These are phyloP conservation scores for Eimeria tenella DNA, from an alignment of 169 alveolate genomes.

Conservation along the genomic window DNA sequence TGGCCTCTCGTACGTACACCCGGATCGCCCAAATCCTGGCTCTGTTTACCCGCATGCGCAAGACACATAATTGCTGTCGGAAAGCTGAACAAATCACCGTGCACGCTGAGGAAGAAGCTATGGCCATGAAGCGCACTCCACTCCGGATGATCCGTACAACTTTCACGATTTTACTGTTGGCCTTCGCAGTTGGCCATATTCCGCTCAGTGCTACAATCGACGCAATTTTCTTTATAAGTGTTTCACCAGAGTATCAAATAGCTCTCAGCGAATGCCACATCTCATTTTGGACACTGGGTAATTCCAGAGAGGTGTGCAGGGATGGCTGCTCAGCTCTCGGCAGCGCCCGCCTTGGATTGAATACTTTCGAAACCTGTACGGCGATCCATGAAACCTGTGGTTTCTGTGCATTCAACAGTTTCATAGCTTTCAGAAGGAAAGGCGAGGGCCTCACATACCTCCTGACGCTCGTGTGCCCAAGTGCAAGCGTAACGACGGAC, in stretches of 20 bases:
- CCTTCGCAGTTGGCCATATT: not conserved
- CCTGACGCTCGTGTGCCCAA: slow-evolving; percentile 59
- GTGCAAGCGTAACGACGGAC: slow-evolving; percentile 19
- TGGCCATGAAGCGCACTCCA: not conserved
- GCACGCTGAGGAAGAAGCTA: not conserved
- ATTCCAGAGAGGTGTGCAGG: slow-evolving; percentile 38
- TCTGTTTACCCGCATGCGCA: too few relatives aligned
- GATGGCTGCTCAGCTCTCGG: slow-evolving; percentile 74
- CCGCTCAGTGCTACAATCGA: slow-evolving; percentile 21
- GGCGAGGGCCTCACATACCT: not conserved
- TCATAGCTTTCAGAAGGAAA: slow-evolving; percentile 13
- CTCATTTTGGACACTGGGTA: slow-evolving; percentile 55
- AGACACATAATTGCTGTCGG: too few relatives aligned
- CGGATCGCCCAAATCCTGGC: too few relatives aligned
- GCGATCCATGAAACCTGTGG: too few relatives aligned
- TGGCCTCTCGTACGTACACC: slow-evolving; percentile 28
- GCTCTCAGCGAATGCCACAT: slow-evolving; percentile 52
- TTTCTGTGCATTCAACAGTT: not conserved
- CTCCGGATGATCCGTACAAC: not conserved
- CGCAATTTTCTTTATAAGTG: slow-evolving; percentile 58
- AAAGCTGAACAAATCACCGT: not conserved
- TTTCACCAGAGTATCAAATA: slow-evolving; percentile 36
- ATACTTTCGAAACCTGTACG: slow-evolving; percentile 73
- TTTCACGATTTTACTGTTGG: not conserved
- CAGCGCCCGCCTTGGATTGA: slow-evolving; percentile 66